phyloP scores from a whole-genome alignment of 2,329 filamentous ascomycete genomes.

The Calonectria leucothoes region DNA sequence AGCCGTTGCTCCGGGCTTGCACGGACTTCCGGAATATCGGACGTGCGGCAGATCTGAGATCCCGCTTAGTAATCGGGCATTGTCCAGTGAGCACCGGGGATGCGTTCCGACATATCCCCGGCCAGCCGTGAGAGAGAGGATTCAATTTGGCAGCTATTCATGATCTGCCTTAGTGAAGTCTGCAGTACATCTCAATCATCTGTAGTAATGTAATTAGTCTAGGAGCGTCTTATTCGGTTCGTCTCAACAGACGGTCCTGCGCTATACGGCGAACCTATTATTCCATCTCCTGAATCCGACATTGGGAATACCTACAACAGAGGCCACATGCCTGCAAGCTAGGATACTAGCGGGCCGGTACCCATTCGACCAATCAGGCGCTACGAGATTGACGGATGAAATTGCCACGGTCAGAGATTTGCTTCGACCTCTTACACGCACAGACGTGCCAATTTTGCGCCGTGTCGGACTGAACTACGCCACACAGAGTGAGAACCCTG shows the following conservation, averaged over 20 bases:
- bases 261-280: slow-evolving; percentile 64
- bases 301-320: slow-evolving; percentile 54
- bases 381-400: slow-evolving; percentile 64
- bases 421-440: slow-evolving; percentile 61
- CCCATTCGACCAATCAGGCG: slow-evolving; percentile 58
- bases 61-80: background rate
- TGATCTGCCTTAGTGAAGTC: background rate
- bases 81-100: background rate
- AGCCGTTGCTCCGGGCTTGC: too few species aligned
- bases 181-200: background rate
- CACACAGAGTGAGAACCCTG: slow-evolving; percentile 59
- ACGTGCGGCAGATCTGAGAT: background rate
- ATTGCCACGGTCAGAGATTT: slow-evolving; percentile 64
- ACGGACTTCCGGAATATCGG: background rate
- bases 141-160: background rate
- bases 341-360: slow-evolving; percentile 63
- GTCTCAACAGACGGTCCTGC: slow-evolving; percentile 61
- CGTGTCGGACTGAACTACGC: slow-evolving; percentile 72
- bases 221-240: slow-evolving; percentile 67
- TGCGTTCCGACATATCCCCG: background rate
- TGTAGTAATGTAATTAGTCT: slow-evolving; percentile 48
- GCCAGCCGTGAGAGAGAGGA: background rate
- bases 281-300: slow-evolving; percentile 57
- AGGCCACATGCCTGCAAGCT: slow-evolving; percentile 61
- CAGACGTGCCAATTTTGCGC: slow-evolving; percentile 66